Conservation (phyloP, 23 red algal species). For the Cyanidiococcus yangmingshanensis region DNA sequence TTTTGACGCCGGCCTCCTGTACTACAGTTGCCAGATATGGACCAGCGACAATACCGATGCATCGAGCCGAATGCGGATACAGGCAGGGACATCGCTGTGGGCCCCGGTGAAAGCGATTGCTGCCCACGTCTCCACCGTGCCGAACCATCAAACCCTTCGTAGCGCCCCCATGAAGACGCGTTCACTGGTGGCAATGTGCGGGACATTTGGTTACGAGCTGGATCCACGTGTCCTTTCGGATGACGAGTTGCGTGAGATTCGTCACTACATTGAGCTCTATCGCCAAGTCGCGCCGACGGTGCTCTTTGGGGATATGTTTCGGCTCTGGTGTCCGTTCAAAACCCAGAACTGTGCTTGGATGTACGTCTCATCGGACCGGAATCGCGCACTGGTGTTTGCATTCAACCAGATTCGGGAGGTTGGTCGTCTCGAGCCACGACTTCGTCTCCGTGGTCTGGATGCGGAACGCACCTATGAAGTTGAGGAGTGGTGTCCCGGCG, state of each 20-base stretch:
- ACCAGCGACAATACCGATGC: conserved; percentile 94
- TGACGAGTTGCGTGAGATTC: conserved; percentile 65
- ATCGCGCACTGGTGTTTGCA: conserved; percentile 60
- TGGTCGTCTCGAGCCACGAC: conserved; percentile 64
- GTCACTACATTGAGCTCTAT: conserved; percentile 55
- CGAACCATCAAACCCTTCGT: conserved; percentile 91
- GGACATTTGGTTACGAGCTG: conserved; percentile 90
- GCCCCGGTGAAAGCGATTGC: conserved; percentile 75
- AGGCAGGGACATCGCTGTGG: conserved; percentile 75
- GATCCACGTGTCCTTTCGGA: conserved; percentile 62
- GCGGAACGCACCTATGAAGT: conserved; percentile 42
- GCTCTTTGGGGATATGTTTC: conserved; percentile 65
- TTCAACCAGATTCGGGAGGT: conserved; percentile 70
- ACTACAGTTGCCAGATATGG: conserved; percentile 85
- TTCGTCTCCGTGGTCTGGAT: conserved; percentile 51
- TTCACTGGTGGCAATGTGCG: conserved; percentile 79
- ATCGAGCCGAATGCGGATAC: conserved; percentile 67
- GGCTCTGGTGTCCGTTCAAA: conserved; percentile 75
- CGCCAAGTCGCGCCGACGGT: conserved; percentile 53
- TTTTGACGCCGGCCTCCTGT: conserved; percentile 86
- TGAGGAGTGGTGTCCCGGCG: conserved; percentile 76
- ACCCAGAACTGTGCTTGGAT: conserved; percentile 83
- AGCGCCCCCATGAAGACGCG: conserved; percentile 83
- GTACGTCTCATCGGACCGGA: conserved; percentile 61
- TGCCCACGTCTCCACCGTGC: conserved; percentile 71